phyloP scores from a whole-genome alignment of 2,329 filamentous ascomycete genomes.

The Arthroderma sp. region DNA sequence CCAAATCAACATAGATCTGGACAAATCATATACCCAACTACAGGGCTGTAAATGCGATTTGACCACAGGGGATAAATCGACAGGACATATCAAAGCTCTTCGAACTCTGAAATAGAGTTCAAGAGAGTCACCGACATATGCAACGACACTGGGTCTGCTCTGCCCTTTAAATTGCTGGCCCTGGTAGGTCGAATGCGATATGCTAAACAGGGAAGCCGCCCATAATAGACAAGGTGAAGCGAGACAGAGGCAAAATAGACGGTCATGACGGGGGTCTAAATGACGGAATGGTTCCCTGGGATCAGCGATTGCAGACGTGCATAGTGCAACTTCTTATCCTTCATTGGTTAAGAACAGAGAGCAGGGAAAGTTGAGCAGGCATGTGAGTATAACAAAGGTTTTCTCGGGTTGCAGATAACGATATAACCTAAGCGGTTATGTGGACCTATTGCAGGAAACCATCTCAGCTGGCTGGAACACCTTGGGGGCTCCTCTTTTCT shows the following conservation, averaged over 20 bases:
- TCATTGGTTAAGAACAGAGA: background rate
- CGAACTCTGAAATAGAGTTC: background rate
- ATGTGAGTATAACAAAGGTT: background rate
- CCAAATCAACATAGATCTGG: background rate
- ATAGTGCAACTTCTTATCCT: background rate
- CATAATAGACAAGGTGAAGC: background rate
- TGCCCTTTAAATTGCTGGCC: background rate
- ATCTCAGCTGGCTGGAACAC: background rate
- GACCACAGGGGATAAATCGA: background rate
- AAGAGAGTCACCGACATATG: background rate
- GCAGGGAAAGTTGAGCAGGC: background rate
- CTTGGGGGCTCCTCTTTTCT: background rate
- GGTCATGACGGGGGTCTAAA: background rate
- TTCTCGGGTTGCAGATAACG: background rate
- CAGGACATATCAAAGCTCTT: background rate
- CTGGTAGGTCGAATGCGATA: background rate
- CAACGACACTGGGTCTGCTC: background rate
- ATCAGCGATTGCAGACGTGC: background rate
- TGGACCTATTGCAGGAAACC: background rate
- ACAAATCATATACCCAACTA: background rate
- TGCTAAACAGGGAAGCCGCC: background rate
- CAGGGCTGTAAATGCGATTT: background rate
- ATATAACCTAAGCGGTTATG: slow-evolving; percentile 4
- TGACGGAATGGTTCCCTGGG: background rate
- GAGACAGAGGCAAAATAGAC: background rate